phyloP scores from a whole-genome alignment of 176 grass and related monocot species.

The Elaeis guineensis region DNA sequence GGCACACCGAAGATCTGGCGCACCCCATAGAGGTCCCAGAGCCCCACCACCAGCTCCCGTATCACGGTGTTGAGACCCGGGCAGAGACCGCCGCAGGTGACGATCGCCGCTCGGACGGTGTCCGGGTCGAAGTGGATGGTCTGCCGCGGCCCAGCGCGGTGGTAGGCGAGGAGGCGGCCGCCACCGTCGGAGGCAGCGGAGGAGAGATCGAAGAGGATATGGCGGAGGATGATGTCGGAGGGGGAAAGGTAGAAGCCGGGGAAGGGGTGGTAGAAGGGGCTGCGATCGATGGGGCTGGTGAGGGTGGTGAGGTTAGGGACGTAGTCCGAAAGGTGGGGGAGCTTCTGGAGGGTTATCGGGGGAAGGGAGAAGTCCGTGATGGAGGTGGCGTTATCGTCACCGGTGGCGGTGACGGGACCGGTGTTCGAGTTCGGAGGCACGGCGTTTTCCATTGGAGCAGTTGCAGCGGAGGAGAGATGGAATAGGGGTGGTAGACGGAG shows the following conservation, averaged over 20 bases:
- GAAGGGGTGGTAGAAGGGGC: slow-evolving; percentile 45
- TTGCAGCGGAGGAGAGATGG: too few relatives aligned
- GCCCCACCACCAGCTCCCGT: slow-evolving; percentile 72
- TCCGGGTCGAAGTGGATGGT: slow-evolving; percentile 40
- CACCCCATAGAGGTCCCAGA: slow-evolving; percentile 77
- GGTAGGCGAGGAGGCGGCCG: slow-evolving; percentile 44
- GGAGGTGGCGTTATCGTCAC: not conserved
- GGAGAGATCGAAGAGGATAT: slow-evolving; percentile 60
- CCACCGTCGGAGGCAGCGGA: slow-evolving; percentile 4
- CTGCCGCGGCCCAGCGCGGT: slow-evolving; percentile 55
- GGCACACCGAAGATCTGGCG: slow-evolving; percentile 61
- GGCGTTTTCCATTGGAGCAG: too few relatives aligned
- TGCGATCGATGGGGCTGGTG: slow-evolving; percentile 57
- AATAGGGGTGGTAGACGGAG: too few relatives aligned
- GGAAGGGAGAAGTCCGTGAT: not conserved
- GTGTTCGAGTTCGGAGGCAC: too few relatives aligned
- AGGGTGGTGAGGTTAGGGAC: slow-evolving; percentile 3
- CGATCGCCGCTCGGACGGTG: slow-evolving; percentile 59
- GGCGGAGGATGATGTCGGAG: slow-evolving; percentile 59
- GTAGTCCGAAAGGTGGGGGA: slow-evolving; percentile 14
- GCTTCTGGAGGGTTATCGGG: not conserved
- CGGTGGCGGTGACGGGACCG: not conserved
- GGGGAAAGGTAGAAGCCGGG: slow-evolving; percentile 67
- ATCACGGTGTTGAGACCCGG: slow-evolving; percentile 87
- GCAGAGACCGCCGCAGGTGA: slow-evolving; percentile 89